Evolutionary conservation across 129 eudicot species (phyloP), one percentile per base, ranked within the genome.

Genomic region (Pittosporum tobira): DNA sequence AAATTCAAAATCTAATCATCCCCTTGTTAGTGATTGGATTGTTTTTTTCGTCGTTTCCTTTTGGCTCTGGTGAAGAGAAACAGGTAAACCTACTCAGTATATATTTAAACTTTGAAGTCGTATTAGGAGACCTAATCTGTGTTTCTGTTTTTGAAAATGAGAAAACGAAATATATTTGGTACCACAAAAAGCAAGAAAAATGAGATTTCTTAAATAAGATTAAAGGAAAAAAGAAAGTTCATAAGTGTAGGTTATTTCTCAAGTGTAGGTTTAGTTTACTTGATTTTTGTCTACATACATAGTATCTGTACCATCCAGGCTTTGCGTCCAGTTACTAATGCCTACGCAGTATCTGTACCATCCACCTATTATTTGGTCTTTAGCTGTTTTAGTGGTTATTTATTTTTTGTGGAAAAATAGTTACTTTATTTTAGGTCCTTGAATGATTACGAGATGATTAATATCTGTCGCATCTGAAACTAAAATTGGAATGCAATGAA

Each of bases 21-120:
- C 84, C 97, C 5, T 64, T 85, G n/a, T 59, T 90, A 47, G 81
- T 73, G 53, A 66, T 90, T 71, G 94, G 84, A 10, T 50, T 90
- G 60, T 59, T 85, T 55, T 61, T 80, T 28, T 75, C 82, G n/a
- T 67, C 88, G 22, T 58, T 81, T 48, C 56, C 88, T 65, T 73
- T 76, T 49, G 76, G 77, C 48, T 68, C 88, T 40, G 70, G 77
- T 63, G 95, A 85, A 62, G 78, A 82, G 61, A 71, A 83, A 61
- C 88, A 82, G 95, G 97, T 90, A 65, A 57, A 66, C 56, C 16
- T 37, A 40, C 38, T 40, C 0, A 20, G 22, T 4, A 53, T 28
- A 16, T 40, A 36, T 19, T 27, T 20, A 22, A 16, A 18, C 54
- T 23, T 19, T 26, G 51, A 26, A 27, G 34, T 25, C 9, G 10